phyloP scores from a whole-genome alignment of 768 basidiomycete species.

The Russula brevipes region DNA sequence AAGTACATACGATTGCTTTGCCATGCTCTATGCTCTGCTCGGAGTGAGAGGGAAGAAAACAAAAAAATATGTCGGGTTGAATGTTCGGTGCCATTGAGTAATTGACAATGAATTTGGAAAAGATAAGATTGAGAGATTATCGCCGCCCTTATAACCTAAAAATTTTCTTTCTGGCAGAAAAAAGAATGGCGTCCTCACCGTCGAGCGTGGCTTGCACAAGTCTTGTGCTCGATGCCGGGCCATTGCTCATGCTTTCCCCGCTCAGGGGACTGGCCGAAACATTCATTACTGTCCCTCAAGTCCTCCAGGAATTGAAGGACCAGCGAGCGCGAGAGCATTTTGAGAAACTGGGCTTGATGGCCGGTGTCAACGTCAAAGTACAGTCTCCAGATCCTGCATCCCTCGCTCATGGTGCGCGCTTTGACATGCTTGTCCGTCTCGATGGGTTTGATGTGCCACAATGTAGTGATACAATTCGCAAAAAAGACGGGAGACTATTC shows the following conservation, averaged over 20 bases:
- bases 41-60: background rate
- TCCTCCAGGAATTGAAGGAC: conserved; percentile 86
- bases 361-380: conserved; percentile 71
- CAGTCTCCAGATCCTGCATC: conserved; percentile 65
- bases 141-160: background rate
- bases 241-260: conserved; percentile 82
- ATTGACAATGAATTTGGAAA: background rate
- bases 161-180: background rate
- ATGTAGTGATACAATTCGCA: conserved; percentile 78
- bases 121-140: conserved; percentile 3
- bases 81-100: background rate
- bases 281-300: conserved; percentile 86
- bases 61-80: background rate
- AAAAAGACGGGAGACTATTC: conserved; percentile 96
- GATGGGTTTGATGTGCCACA: conserved; percentile 21
- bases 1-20: conserved; percentile 26
- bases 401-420: conserved; percentile 51
- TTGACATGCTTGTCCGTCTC: background rate
- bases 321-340: conserved; percentile 83
- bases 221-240: conserved; percentile 91
- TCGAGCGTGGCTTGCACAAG: conserved; percentile 54
- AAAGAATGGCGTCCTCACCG: conserved; percentile 22
- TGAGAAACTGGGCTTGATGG: conserved; percentile 65
- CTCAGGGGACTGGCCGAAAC: conserved; percentile 82
- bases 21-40: conserved; percentile 4